These are phyloP conservation scores for Solanum bukasovii DNA, from an alignment of 257 asterid species.

Conservation along the genomic window DNA sequence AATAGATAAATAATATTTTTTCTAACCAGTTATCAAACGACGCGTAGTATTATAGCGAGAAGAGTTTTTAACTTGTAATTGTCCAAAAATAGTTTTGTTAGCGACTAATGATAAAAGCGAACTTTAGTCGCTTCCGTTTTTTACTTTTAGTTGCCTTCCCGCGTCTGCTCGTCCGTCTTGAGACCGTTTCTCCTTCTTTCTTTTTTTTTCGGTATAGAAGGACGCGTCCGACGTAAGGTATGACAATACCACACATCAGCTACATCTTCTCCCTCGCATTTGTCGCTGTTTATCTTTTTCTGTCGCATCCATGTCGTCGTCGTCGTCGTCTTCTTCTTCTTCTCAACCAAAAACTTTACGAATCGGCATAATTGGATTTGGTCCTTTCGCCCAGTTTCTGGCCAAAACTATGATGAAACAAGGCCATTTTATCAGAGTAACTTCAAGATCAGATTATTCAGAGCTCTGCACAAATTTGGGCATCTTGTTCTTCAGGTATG, in stretches of 20 bases:
- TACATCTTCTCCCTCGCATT: neutral
- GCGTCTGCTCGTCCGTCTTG: no score
- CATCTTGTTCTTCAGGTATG: slow-evolving; percentile 58
- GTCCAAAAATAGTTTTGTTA: neutral
- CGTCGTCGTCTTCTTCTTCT: neutral
- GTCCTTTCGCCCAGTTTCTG: slow-evolving; percentile 72
- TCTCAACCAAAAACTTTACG: slow-evolving; percentile 24
- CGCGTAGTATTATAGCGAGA: neutral
- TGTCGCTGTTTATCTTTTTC: neutral
- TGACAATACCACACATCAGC: neutral
- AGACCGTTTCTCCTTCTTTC: neutral
- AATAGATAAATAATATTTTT: no score
- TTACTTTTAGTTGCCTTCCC: neutral
- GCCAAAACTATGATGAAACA: slow-evolving; percentile 56
- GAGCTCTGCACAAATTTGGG: slow-evolving; percentile 44
- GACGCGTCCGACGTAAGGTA: neutral
- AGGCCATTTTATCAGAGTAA: slow-evolving; percentile 50
- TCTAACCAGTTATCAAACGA: no score
- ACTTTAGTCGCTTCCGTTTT: neutral
- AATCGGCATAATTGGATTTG: slow-evolving; percentile 76
- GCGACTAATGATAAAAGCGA: neutral
- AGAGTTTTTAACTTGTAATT: neutral
- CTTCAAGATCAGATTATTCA: slow-evolving; percentile 78
- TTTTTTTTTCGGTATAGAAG: neutral
- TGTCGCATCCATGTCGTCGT: slow-evolving; percentile 4